phyloP scores from a whole-genome alignment of 768 basidiomycete genomes.

The Porphyrellus cyaneotinctus region DNA sequence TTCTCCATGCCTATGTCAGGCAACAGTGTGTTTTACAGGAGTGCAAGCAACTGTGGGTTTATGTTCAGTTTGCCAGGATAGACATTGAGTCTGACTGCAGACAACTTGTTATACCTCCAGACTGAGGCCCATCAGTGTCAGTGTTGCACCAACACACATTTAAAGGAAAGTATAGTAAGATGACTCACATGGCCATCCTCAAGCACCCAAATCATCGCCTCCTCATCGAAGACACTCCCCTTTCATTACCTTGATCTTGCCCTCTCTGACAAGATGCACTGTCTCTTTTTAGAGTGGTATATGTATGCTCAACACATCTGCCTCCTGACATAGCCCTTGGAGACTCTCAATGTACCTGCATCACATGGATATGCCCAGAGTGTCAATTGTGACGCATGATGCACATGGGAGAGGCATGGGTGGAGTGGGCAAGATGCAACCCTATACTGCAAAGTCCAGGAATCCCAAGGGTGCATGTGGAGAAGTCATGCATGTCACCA shows the following conservation, averaged over 20 bases:
- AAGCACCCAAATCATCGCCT: no score
- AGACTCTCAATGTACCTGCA: conserved; percentile 87
- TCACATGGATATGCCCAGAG: conserved; percentile 61
- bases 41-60: conserved; percentile 71
- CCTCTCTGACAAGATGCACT: conserved; percentile 67
- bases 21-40: conserved; percentile 79
- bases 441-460: no score
- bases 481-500: conserved; percentile 58
- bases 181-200: no score
- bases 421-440: conserved; percentile 58
- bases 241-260: conserved; percentile 73
- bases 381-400: conserved; percentile 74
- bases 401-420: conserved; percentile 94
- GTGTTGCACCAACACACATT: no score
- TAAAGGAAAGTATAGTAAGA: no score
- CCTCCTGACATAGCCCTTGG: no score
- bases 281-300: no score
- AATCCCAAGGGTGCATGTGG: conserved; percentile 65
- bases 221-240: conserved; percentile 84
- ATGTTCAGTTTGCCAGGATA: conserved; percentile 81
- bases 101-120: no score
- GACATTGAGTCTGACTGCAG: conserved; percentile 74
- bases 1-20: conserved; percentile 92
- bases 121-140: no score
- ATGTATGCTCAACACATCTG: no score